Base-by-base conservation (phyloP, 73 alveolate species). In the Effrenium voratum region DNA sequence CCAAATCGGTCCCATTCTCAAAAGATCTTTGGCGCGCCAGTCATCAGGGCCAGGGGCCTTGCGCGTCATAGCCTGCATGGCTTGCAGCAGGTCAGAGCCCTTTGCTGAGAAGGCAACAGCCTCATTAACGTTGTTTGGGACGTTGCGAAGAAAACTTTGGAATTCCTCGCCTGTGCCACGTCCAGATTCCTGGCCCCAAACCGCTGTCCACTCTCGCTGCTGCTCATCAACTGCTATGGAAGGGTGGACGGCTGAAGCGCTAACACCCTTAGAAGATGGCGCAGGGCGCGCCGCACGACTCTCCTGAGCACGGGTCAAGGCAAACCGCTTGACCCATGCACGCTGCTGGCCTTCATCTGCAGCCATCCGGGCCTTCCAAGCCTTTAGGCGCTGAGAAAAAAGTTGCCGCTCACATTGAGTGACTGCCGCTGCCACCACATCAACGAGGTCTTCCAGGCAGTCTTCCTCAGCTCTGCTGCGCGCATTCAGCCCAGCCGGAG, bases 31-130 rank as follows among this genome's bases (percentile, higher is more conserved):
- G 4, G 81, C 81, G 4, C 47, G 5, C 81, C 81, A 70, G 24
- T 43, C 81, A 70, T 70, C 81, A 2, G 81, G 81, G 81, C 81
- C 81, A 30, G 47, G 36, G 28, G 81, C 81, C 36, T 70, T 70
- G 81, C 36, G 81, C 30, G 47, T 5, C 81, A 70, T 70, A 24
- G n/a, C 81, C 46, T 70, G 76, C 19, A 22, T 63, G 34, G 76
- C 76, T 10, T 15, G 36, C 76, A 5, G 76, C 30, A 63, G 36
- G 41, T 6, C 76, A 5, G 13, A 32, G 36, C 13, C 76, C 41
- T 32, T 13, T 10, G 28, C 38, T 5, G 76, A 32, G 8, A 63
- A 10, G 41, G 30, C 38, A 26, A 6, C 40, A 26, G 4, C 8
- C 76, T 22, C 38, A 26, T 4, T 38, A 6, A 22, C 38, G 8